phyloP scores from a whole-genome alignment of 148 eudicot genomes.

The Silene latifolia region DNA sequence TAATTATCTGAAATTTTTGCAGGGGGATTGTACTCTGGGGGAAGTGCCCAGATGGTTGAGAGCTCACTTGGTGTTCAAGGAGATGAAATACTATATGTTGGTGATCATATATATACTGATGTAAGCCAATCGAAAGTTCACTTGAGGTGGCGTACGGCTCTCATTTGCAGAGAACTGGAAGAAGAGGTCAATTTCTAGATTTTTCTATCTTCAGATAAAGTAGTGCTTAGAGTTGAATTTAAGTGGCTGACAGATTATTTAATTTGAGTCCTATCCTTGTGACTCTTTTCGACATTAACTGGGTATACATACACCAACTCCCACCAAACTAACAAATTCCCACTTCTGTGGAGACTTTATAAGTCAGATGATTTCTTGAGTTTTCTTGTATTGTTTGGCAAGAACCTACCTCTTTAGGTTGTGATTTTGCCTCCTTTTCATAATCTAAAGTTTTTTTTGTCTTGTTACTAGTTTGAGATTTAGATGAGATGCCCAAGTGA shows the following conservation, averaged over 20 bases:
- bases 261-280: not conserved
- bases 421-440: not conserved
- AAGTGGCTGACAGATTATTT: not conserved
- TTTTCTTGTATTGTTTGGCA: not conserved
- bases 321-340: not conserved
- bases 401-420: not conserved
- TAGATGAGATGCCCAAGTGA: not conserved
- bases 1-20: slow-evolving; percentile 22
- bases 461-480: not conserved
- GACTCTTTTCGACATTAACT: not conserved
- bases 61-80: slow-evolving; percentile 84
- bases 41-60: slow-evolving; percentile 98
- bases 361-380: not conserved
- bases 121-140: slow-evolving; percentile 97
- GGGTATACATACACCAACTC: not conserved
- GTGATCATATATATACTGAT: slow-evolving; percentile 97
- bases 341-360: not conserved
- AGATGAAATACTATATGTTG: slow-evolving; percentile 92
- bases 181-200: slow-evolving; percentile 56
- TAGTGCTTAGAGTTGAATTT: not conserved
- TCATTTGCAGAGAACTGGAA: slow-evolving; percentile 92
- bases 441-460: not conserved
- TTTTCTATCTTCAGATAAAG: slow-evolving; percentile 9
- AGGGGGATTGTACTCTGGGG: slow-evolving; percentile 98
- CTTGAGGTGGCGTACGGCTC: slow-evolving; percentile 93